Evolutionary conservation across 805 yeast genomes (phyloP), one percentile per base, ranked within the genome.

Genomic region (Tetrapisispora phaffii): DNA sequence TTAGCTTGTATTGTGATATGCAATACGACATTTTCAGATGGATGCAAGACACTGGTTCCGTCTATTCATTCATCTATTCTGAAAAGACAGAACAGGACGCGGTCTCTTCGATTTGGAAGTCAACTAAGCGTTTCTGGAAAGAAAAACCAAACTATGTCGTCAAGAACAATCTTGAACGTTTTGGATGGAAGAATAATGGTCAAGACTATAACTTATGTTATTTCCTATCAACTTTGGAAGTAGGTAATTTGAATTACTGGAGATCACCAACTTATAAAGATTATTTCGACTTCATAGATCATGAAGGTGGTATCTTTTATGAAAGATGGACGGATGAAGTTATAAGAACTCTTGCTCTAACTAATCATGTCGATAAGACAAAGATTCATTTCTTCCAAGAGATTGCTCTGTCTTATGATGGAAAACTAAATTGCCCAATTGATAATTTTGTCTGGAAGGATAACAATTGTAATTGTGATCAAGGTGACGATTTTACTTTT

Each of bases 241-340:
- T 87, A 51, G 96, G 82, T 12, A 73, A 74, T 47, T 71, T 87
- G 66, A 74, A 78, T 44, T 78, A 86, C 58, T 87, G 85, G 79
- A 70, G 89, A 57, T 68, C 79, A 21, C 77, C 81, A 44, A 81
- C 81, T 15, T 87, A 86, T 63, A 63, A 69, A 29, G 74, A 71
- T 40, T 85, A 78, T 61, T 83, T 85, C 52, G 78, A 80, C 21
- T 68, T 74, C 55, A 70, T 85, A 49, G 93, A 86, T 59, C 65
- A 69, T 40, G 69, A 80, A 2, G 89, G 94, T 49, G 94, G 94
- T 4, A 82, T 88, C 59, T 87, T 83, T 69, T 87, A 87, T 66
- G 87, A 83, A 65, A 73, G 93, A 59, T 86, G 95, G 90, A 94
- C 95, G 46, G 95, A 86, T 63, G 94, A 93, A 21, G 94, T 93